Evolutionary conservation across 768 basidiomycete genomes (phyloP).

Genomic region (Fistulinella prunicolor): DNA sequence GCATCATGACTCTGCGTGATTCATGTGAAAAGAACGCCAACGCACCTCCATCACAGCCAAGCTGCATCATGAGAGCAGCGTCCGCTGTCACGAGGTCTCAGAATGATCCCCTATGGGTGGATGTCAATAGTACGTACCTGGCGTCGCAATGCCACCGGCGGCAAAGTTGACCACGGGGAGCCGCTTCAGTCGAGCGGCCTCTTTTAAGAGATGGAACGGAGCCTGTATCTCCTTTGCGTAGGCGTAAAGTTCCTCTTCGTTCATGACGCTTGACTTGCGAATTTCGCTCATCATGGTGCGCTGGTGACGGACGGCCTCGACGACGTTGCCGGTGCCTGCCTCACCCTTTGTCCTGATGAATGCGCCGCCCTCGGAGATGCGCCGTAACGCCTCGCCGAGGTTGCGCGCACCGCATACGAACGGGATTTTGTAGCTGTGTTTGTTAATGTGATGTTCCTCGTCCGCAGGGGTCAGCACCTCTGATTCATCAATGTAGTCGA

Average conservation of each 20-base stretch:
- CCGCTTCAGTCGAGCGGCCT: constrained; percentile 88
- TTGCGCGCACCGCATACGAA: constrained; percentile 96
- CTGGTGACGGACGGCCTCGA: constrained; percentile 92
- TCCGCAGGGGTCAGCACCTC: constrained; percentile 96
- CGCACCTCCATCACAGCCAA: constrained; percentile 93
- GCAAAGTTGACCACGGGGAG: constrained; percentile 97
- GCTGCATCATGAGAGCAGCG: constrained; percentile 98
- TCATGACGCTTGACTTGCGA: constrained; percentile 82
- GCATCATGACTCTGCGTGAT: not conserved
- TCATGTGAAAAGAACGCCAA: constrained; percentile 3
- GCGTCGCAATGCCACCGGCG: constrained; percentile 90
- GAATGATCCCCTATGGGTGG: too few species aligned
- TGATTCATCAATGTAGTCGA: constrained; percentile 96
- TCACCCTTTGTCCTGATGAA: constrained; percentile 99
- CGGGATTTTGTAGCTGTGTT: constrained; percentile 91
- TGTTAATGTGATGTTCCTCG: constrained; percentile 95
- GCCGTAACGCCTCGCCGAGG: constrained; percentile 92
- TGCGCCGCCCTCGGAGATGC: constrained; percentile 96
- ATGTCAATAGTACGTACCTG: constrained; percentile 58
- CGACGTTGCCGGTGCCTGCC: constrained; percentile 85
- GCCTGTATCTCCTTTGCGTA: constrained; percentile 92
- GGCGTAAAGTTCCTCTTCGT: constrained; percentile 90
- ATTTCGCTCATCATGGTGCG: constrained; percentile 84
- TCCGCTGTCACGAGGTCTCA: too few species aligned
- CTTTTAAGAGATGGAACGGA: constrained; percentile 93